Conservation (phyloP, 2,329 filamentous ascomycete species). For the Curvularia spicifera region DNA sequence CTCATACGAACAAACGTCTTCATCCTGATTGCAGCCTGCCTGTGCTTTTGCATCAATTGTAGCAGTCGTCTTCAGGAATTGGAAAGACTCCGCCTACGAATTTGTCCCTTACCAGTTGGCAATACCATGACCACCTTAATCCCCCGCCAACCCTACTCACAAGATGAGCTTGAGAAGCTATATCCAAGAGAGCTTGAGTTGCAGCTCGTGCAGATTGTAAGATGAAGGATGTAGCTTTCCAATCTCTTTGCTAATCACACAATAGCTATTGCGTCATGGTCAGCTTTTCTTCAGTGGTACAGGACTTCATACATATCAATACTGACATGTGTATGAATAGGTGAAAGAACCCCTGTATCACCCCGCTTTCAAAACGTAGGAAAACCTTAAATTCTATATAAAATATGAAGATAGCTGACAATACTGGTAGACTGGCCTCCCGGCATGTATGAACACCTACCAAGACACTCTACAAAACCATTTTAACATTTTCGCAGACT, state of each 20-base stretch:
- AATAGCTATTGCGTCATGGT: conserved; percentile 51
- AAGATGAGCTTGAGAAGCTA: conserved; percentile 78
- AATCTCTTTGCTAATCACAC: conserved; percentile 12
- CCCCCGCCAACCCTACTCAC: conserved; percentile 77
- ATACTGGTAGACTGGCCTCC: conserved; percentile 37
- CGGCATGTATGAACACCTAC: conserved; percentile 36
- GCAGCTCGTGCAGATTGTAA: conserved; percentile 83
- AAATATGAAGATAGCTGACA: conserved; percentile 7
- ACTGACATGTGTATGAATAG: conserved; percentile 43
- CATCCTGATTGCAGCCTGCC: background rate
- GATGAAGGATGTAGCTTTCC: conserved; percentile 28
- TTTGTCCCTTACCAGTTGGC: background rate
- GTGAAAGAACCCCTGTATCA: conserved; percentile 81
- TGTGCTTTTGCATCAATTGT: background rate
- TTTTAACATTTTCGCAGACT: conserved; percentile 58
- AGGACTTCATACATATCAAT: background rate
- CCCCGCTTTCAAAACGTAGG: conserved; percentile 82
- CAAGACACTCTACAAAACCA: background rate
- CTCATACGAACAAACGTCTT: conserved; percentile 3
- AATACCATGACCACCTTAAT: conserved; percentile 75
- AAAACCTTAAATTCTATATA: conserved; percentile 26
- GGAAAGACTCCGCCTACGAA: background rate
- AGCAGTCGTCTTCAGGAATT: background rate
- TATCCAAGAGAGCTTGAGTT: conserved; percentile 83
- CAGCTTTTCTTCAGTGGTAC: conserved; percentile 4